Percentiles rank a stretch among this genome's conserved stretches.
Conservation (phyloP, 306 rosid genomes). For the Prunus davidiana region DNA sequence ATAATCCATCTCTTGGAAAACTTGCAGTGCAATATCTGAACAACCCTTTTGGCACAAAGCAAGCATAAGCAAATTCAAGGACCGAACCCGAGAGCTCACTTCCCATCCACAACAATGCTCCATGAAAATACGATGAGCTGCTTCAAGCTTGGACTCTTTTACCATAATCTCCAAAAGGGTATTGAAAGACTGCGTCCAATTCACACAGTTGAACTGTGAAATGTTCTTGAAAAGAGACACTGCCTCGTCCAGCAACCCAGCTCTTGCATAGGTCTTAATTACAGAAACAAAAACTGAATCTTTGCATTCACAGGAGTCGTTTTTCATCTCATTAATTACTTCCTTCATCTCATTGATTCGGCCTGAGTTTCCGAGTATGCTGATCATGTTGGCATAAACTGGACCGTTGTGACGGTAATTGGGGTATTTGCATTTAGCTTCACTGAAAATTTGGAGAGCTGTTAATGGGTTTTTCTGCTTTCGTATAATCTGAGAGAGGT, state of each 20-base stretch:
- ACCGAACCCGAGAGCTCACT: slow-evolving; percentile 32
- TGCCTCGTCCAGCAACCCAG: slow-evolving; percentile 33
- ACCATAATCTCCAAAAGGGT: slow-evolving; percentile 41
- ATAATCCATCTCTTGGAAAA: slow-evolving; percentile 43
- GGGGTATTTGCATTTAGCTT: slow-evolving; percentile 37
- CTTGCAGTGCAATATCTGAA: slow-evolving; percentile 36
- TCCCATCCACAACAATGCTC: slow-evolving; percentile 38
- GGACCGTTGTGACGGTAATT: slow-evolving; percentile 42
- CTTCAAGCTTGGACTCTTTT: slow-evolving; percentile 34
- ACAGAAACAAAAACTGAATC: slow-evolving; percentile 36
- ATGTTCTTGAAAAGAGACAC: slow-evolving; percentile 33
- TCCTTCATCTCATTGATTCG: slow-evolving; percentile 37
- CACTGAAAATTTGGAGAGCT: slow-evolving; percentile 34
- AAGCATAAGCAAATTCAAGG: slow-evolving; percentile 39
- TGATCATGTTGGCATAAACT: slow-evolving; percentile 37
- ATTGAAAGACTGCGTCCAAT: slow-evolving; percentile 44
- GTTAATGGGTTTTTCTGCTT: slow-evolving; percentile 42
- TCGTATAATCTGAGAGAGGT: slow-evolving; percentile 36
- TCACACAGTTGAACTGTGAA: slow-evolving; percentile 34
- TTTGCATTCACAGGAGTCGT: slow-evolving; percentile 40
- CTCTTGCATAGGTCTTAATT: slow-evolving; percentile 34
- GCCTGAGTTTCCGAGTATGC: slow-evolving; percentile 34
- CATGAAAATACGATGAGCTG: slow-evolving; percentile 30
- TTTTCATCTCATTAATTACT: slow-evolving; percentile 32
- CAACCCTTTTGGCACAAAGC: slow-evolving; percentile 31